phyloP scores from a whole-genome alignment of 306 rosid species.

The Pueraria montana region DNA sequence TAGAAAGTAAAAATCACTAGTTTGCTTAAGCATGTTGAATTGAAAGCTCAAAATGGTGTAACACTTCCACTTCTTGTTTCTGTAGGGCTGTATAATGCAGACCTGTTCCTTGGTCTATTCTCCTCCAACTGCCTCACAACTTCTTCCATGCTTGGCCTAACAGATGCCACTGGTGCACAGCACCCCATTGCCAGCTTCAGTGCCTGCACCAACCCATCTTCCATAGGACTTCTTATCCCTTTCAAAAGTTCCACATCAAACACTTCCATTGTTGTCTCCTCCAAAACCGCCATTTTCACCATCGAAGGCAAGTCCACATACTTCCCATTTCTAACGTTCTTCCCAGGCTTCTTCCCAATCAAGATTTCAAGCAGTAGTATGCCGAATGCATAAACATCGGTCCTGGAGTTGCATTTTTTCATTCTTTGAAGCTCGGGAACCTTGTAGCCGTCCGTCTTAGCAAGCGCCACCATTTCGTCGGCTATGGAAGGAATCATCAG shows the following conservation, averaged over 20 bases:
- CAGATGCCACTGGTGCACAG: constrained; percentile 95
- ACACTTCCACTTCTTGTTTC: constrained; percentile 97
- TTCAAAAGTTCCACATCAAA: constrained; percentile 87
- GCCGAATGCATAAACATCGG: constrained; percentile 92
- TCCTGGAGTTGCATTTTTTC: constrained; percentile 94
- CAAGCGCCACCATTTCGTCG: constrained; percentile 86
- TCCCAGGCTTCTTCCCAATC: constrained; percentile 94
- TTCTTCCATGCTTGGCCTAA: constrained; percentile 96
- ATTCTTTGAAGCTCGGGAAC: constrained; percentile 95
- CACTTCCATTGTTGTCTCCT: constrained; percentile 97
- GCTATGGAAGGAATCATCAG: constrained; percentile 86
- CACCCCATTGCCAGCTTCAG: constrained; percentile 99
- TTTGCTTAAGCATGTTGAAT: constrained; percentile 47
- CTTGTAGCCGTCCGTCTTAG: constrained; percentile 86
- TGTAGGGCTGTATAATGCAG: constrained; percentile 96
- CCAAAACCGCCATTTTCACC: constrained; percentile 94
- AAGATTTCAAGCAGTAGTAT: constrained; percentile 83
- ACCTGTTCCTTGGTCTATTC: constrained; percentile 96
- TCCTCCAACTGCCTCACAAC: constrained; percentile 98
- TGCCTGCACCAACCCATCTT: constrained; percentile 92
- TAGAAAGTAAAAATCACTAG: constrained; percentile 42
- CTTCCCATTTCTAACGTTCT: constrained; percentile 72
- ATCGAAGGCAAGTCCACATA: constrained; percentile 88
- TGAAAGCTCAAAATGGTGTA: constrained; percentile 84
- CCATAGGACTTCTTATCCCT: constrained; percentile 96